Evolutionary conservation across 1,284 basidiomycete genomes (phyloP).

Genomic region (Boletus semigastroideus): DNA sequence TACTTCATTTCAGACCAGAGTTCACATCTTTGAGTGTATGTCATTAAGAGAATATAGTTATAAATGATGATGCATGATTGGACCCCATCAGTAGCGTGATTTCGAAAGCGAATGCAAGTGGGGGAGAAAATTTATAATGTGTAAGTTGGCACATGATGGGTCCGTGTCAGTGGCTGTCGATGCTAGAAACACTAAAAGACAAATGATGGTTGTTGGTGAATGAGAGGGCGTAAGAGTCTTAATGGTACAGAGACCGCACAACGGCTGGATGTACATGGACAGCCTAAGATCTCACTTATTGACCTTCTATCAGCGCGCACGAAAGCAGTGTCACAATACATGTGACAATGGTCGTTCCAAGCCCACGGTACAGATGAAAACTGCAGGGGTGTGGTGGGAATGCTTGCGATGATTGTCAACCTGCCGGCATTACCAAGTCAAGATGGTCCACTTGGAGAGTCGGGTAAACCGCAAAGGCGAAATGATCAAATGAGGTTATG

Average conservation of each 20-base stretch:
- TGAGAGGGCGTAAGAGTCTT: conserved; percentile 16
- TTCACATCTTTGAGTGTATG: conserved; percentile 16
- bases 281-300: conserved; percentile 14
- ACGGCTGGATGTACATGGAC: conserved; percentile 24
- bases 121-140: conserved; percentile 11
- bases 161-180: conserved; percentile 14
- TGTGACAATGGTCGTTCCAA: conserved; percentile 4
- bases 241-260: conserved; percentile 25
- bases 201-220: conserved; percentile 25
- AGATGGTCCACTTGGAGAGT: conserved; percentile 10
- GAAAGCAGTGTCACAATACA: conserved; percentile 10
- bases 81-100: conserved; percentile 24
- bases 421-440: conserved; percentile 7
- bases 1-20: not conserved
- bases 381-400: conserved; percentile 8
- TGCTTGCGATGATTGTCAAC: conserved; percentile 4
- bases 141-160: conserved; percentile 8
- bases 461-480: conserved; percentile 1
- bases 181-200: conserved; percentile 25
- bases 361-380: conserved; percentile 10
- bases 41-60: conserved; percentile 29
- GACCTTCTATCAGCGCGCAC: conserved; percentile 13
- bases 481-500: conserved; percentile 23
- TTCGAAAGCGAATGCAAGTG: conserved; percentile 22
- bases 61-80: conserved; percentile 34